These are phyloP conservation scores for Lentinus brumalis DNA, from an alignment of 768 basidiomycete species.

Conservation along the genomic window DNA sequence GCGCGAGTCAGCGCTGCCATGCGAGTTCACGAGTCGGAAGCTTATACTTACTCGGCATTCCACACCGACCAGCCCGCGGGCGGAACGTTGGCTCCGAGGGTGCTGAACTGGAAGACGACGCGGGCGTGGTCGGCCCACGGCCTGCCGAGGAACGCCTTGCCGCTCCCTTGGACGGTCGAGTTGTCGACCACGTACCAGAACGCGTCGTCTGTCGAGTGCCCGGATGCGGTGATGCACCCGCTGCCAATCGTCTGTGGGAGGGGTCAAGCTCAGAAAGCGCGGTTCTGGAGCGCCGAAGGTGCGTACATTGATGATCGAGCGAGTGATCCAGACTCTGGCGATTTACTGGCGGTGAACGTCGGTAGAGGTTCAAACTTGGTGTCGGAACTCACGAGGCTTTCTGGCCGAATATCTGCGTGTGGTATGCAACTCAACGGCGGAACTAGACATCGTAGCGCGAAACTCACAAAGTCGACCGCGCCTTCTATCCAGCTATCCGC, in stretches of 20 bases:
- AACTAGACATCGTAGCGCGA: not conserved
- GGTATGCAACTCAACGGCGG: not conserved
- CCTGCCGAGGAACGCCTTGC: constrained; percentile 25
- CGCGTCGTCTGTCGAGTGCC: constrained; percentile 23
- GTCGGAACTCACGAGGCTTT: constrained; percentile 19
- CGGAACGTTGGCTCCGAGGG: constrained; percentile 18
- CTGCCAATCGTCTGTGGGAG: constrained; percentile 19
- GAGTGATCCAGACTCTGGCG: constrained; percentile 26
- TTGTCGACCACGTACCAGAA: constrained; percentile 28
- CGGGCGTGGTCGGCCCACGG: constrained; percentile 29
- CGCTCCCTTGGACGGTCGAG: constrained; percentile 26
- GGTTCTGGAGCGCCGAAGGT: not conserved
- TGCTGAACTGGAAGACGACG: constrained; percentile 31
- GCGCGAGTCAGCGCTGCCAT: no score
- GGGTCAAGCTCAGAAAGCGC: no score
- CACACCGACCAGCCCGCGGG: constrained; percentile 32
- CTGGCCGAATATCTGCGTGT: constrained; percentile 24
- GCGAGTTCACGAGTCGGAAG: not conserved
- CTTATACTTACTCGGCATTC: constrained; percentile 18
- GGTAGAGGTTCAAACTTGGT: no score
- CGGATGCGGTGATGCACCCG: constrained; percentile 25
- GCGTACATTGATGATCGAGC: constrained; percentile 25
- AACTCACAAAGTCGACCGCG: constrained; percentile 26
- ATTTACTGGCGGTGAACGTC: no score
- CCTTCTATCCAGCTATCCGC: constrained; percentile 28